Evolutionary conservation across 2,329 filamentous ascomycete genomes (phyloP), one percentile per base, ranked within the genome.

Genomic region (Pestalotiopsis sp.): DNA sequence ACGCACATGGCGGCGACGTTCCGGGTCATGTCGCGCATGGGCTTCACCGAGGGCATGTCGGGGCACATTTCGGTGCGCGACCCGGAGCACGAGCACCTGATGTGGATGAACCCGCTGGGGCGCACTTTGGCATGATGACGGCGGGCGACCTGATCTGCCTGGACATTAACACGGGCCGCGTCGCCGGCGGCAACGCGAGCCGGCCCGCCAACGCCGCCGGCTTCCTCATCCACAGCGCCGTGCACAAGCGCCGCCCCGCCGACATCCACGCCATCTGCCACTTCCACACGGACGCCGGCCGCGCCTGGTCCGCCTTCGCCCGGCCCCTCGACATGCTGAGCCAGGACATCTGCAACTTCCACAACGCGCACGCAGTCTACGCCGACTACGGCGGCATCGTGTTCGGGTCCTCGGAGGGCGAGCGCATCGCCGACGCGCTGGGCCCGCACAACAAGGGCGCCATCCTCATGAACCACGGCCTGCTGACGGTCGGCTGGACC

Each of bases 101-200:
- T 92, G 66, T 93, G 92, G 91, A 93, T 91, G 76, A 85, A 93
- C 88, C 80, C 90, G 79, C 68, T 92, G 0, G 90, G 88, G 2
- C 83, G 85, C 90, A 92, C 76, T 93, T 92, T 74, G 90, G 85
- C 4, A 79, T 90, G 69, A 81, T 93, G 64, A 88, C 87, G 70
- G 88, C 90, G 0, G 86, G 84, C 1, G 90, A 93, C 75, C 89
- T 93, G 86, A 87, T 93, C 62, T 85, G 90, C 58, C 84, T 93
- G 2, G 87, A 92, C 71, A 82, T 84, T 68, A 75, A 75, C 60
- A 78, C 80, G 12, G 91, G 91, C n/a, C 85, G 86, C 17, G 84
- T 90, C 11, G 85, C 92, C 4, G 90, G 88, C 17, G 91, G 90
- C 1, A 91, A 91, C 74, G 83, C 81, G 68, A 84, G 79, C 14